A percentile compares a stretch with the other conserved stretches of the same genome.
phyloP scores from a whole-genome alignment of 371 early-diverging fungal genomes.

The Apophysomyces elegans region DNA sequence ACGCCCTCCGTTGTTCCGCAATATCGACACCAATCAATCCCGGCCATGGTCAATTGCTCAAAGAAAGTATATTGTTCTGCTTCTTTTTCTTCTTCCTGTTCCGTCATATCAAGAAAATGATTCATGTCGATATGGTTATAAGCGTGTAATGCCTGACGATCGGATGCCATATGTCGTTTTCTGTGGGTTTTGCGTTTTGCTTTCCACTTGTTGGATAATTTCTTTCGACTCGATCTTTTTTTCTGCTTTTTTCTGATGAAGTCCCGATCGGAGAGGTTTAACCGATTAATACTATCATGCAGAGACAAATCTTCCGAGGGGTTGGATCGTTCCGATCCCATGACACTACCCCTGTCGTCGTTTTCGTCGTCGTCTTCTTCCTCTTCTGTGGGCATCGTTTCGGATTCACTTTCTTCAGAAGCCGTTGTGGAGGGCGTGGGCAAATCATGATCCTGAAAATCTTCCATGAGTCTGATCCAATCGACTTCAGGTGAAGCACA shows the following conservation, averaged over 20 bases:
- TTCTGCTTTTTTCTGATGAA: background rate
- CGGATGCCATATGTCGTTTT: background rate
- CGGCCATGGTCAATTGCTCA: constrained; percentile 44
- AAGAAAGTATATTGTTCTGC: constrained; percentile 32
- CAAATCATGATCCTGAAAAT: background rate
- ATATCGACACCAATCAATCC: constrained; percentile 75
- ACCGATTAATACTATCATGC: constrained; percentile 3
- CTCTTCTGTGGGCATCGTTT: constrained; percentile 15
- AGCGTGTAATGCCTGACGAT: no score
- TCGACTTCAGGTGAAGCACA: constrained; percentile 1
- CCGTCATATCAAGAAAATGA: no score
- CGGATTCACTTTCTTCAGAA: constrained; percentile 6
- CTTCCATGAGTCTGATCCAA: background rate
- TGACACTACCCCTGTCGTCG: background rate
- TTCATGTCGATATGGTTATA: no score
- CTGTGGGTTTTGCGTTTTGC: background rate
- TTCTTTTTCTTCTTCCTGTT: no score
- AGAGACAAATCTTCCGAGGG: constrained; percentile 1
- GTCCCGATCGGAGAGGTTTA: constrained; percentile 5
- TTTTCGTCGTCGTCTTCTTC: constrained; percentile 4
- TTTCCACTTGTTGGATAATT: background rate
- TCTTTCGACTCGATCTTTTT: background rate
- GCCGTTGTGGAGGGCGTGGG: background rate
- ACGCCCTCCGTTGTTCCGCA: constrained; percentile 52
- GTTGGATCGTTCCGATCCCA: background rate